Conservation (phyloP, 805 yeast genomes). For the Phaffomyces antillensis region DNA sequence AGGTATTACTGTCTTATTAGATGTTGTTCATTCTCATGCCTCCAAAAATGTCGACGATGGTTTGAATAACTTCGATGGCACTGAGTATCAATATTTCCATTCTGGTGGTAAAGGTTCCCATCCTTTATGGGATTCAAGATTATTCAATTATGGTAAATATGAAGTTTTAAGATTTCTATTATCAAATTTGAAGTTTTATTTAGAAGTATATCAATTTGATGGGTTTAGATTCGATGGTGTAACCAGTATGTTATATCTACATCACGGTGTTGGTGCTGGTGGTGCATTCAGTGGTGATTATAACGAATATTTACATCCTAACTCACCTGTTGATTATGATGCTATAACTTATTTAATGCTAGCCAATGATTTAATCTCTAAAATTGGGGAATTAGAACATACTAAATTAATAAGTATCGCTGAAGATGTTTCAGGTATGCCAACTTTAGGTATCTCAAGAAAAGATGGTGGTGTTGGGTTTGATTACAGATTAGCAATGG, state of each 20-base stretch:
- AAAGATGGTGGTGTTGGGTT: conserved; percentile 82
- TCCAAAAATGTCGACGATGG: conserved; percentile 94
- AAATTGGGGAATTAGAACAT: conserved; percentile 37
- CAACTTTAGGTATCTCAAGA: conserved; percentile 79
- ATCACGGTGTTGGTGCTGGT: conserved; percentile 85
- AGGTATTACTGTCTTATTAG: conserved; percentile 82
- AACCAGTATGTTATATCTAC: conserved; percentile 84
- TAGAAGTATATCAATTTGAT: conserved; percentile 81
- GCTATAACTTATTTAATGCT: conserved; percentile 82
- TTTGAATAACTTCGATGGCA: conserved; percentile 85
- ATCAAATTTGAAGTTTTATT: conserved; percentile 74
- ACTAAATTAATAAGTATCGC: conserved; percentile 71
- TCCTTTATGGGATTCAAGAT: conserved; percentile 92
- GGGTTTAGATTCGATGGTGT: conserved; percentile 98
- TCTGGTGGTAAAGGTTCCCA: conserved; percentile 86
- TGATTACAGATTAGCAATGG: conserved; percentile 92
- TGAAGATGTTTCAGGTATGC: conserved; percentile 97
- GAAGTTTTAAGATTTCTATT: conserved; percentile 85
- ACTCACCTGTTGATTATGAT: conserved; percentile 74
- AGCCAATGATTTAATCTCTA: conserved; percentile 72
- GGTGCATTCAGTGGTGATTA: conserved; percentile 87
- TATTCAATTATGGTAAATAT: conserved; percentile 86
- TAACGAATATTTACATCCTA: conserved; percentile 77
- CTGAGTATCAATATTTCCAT: conserved; percentile 93
- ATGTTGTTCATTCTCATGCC: conserved; percentile 94